phyloP scores from a whole-genome alignment of 2,329 filamentous ascomycete genomes.

The Clonostachys rhizophaga region DNA sequence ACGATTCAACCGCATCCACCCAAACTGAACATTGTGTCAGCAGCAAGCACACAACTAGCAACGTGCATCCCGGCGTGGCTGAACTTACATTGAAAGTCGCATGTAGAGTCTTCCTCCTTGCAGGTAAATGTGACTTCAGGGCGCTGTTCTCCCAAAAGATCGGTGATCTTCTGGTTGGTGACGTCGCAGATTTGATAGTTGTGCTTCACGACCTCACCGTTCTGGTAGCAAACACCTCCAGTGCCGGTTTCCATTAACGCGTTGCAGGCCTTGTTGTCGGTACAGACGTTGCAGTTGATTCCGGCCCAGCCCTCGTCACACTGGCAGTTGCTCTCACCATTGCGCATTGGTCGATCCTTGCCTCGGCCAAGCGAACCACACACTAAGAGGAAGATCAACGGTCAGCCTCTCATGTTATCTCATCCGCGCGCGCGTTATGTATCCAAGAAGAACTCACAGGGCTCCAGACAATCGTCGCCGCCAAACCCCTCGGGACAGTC shows the following conservation, averaged over 20 bases:
- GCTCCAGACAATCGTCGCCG: slow-evolving; percentile 86
- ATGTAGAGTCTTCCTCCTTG: slow-evolving; percentile 66
- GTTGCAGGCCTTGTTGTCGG: slow-evolving; percentile 76
- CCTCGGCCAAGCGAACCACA: slow-evolving; percentile 86
- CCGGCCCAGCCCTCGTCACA: slow-evolving; percentile 94
- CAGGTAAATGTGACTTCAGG: slow-evolving; percentile 96
- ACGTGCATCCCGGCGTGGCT: background rate
- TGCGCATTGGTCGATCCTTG: slow-evolving; percentile 70
- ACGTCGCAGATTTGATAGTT: slow-evolving; percentile 99
- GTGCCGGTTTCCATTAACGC: slow-evolving; percentile 79
- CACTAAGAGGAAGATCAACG: slow-evolving; percentile 33
- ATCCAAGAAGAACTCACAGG: slow-evolving; percentile 43
- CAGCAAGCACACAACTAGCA: background rate
- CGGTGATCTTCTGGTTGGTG: slow-evolving; percentile 89
- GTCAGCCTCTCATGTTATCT: background rate
- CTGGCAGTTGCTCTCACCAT: slow-evolving; percentile 64
- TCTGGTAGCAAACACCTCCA: slow-evolving; percentile 86
- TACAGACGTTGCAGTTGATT: slow-evolving; percentile 97
- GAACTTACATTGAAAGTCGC: slow-evolving; percentile 86
- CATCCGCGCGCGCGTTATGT: background rate
- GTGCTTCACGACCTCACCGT: slow-evolving; percentile 84
- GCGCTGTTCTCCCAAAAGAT: slow-evolving; percentile 77
- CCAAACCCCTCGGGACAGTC: slow-evolving; percentile 89
- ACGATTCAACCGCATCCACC: slow-evolving; percentile 91
- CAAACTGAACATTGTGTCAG: slow-evolving; percentile 57